Evolutionary conservation across 176 grass and related monocot genomes (phyloP).

Genomic region (Avena atlantica): DNA sequence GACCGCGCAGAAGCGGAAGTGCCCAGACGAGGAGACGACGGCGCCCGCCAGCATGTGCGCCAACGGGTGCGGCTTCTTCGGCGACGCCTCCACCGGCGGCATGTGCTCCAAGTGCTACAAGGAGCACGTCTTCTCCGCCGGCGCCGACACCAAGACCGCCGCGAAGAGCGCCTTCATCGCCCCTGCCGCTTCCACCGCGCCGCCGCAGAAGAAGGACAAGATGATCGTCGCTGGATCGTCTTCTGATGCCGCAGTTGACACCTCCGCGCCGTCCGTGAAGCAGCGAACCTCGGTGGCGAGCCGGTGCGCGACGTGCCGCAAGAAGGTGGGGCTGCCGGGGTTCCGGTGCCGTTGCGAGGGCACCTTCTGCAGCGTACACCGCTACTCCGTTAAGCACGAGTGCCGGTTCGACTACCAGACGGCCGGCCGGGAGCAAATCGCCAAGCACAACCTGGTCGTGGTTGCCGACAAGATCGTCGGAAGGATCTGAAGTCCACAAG

Average conservation of each 20-base stretch:
- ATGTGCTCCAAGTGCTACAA: slow-evolving; percentile 65
- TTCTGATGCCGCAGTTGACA: background rate
- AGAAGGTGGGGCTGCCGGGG: slow-evolving; percentile 62
- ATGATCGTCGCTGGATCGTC: background rate
- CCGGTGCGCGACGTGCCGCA: slow-evolving; percentile 60
- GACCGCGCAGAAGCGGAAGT: background rate
- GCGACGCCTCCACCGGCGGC: slow-evolving; percentile 41
- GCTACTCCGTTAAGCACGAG: slow-evolving; percentile 50
- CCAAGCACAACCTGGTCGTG: slow-evolving; percentile 50
- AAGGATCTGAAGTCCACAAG: slow-evolving; percentile 39
- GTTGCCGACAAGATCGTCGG: slow-evolving; percentile 51
- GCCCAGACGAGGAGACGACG: background rate
- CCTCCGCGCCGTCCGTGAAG: background rate
- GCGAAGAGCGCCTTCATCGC: background rate
- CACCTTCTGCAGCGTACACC: slow-evolving; percentile 57
- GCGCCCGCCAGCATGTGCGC: slow-evolving; percentile 46
- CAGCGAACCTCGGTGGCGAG: slow-evolving; percentile 22
- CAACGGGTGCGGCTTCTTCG: slow-evolving; percentile 72
- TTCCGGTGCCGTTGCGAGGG: slow-evolving; percentile 72
- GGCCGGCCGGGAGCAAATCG: slow-evolving; percentile 50
- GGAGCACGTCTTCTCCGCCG: background rate
- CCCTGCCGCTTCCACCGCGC: background rate
- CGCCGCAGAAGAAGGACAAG: slow-evolving; percentile 27
- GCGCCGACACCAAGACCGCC: background rate
- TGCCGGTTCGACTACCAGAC: slow-evolving; percentile 67